These are phyloP conservation scores for Rhytidhysteron rufulum DNA, from an alignment of 2,329 filamentous ascomycete species.

Conservation along the genomic window DNA sequence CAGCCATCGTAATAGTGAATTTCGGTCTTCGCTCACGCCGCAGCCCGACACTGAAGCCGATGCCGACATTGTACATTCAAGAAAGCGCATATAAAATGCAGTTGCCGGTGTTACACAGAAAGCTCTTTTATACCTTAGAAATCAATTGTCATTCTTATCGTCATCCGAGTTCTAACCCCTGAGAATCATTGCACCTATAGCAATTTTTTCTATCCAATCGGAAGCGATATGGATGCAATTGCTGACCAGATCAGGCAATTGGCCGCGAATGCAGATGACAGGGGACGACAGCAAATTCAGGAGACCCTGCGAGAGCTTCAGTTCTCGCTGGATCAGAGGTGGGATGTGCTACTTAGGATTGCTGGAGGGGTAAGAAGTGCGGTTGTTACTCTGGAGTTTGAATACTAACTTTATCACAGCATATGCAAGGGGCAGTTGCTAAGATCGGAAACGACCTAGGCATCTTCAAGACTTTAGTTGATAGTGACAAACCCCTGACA, in stretches of 20 bases:
- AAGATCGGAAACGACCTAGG: constrained; percentile 18
- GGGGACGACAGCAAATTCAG: constrained; percentile 17
- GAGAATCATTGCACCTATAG: no score
- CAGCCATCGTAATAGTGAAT: no score
- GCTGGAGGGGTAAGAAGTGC: constrained; percentile 10
- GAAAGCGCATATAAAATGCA: no score
- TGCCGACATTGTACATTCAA: no score
- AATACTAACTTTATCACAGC: constrained; percentile 5
- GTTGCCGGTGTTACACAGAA: no score
- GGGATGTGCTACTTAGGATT: constrained; percentile 18
- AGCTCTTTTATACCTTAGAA: no score
- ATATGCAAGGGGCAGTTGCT: constrained; percentile 18
- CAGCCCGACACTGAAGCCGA: no score
- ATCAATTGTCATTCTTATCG: no score
- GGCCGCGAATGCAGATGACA: constrained; percentile 15
- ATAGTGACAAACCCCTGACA: constrained; percentile 7
- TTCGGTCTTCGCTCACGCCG: no score
- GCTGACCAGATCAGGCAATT: constrained; percentile 16
- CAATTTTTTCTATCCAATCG: no score
- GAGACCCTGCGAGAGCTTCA: constrained; percentile 23
- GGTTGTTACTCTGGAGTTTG: no score
- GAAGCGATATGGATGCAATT: constrained; percentile 25
- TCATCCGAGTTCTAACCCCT: no score
- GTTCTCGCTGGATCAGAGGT: constrained; percentile 19
- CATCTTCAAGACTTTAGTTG: constrained; percentile 15